Evolutionary conservation across 495 filamentous ascomycete genomes (phyloP).

Genomic region (Emericellopsis terricola): DNA sequence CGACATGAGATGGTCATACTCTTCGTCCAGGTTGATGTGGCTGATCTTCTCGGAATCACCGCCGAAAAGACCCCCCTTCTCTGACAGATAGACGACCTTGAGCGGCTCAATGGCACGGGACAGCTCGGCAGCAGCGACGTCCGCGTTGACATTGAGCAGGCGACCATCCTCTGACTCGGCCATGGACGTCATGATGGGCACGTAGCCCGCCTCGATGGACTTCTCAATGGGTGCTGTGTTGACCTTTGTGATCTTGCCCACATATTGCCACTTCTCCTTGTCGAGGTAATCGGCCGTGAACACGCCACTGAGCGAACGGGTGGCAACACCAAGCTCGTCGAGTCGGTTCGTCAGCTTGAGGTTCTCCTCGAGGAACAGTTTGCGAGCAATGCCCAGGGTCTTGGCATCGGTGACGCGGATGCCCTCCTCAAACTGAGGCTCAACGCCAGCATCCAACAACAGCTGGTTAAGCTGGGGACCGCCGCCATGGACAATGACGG

Average conservation of each 20-base stretch:
- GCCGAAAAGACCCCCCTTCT: constrained; percentile 94
- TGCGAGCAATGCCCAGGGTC: constrained; percentile 75
- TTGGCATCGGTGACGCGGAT: constrained; percentile 93
- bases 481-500: constrained; percentile 91
- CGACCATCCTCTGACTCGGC: constrained; percentile 88
- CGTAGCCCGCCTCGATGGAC: constrained; percentile 77
- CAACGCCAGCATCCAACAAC: constrained; percentile 78
- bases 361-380: constrained; percentile 91
- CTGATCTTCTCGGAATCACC: constrained; percentile 93
- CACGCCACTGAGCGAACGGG: constrained; percentile 81
- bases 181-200: constrained; percentile 94
- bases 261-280: constrained; percentile 83
- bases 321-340: constrained; percentile 79
- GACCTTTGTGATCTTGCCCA: constrained; percentile 89
- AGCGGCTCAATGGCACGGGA: constrained; percentile 78
- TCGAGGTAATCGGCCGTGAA: constrained; percentile 91
- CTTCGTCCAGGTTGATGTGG: constrained; percentile 93
- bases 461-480: constrained; percentile 93
- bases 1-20: constrained; percentile 86
- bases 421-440: constrained; percentile 91
- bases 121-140: constrained; percentile 87
- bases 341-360: constrained; percentile 85
- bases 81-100: constrained; percentile 95
- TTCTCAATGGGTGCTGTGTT: constrained; percentile 84
- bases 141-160: constrained; percentile 93